phyloP scores from a whole-genome alignment of 2,329 filamentous ascomycete species.

The Hypoxylon sp. region DNA sequence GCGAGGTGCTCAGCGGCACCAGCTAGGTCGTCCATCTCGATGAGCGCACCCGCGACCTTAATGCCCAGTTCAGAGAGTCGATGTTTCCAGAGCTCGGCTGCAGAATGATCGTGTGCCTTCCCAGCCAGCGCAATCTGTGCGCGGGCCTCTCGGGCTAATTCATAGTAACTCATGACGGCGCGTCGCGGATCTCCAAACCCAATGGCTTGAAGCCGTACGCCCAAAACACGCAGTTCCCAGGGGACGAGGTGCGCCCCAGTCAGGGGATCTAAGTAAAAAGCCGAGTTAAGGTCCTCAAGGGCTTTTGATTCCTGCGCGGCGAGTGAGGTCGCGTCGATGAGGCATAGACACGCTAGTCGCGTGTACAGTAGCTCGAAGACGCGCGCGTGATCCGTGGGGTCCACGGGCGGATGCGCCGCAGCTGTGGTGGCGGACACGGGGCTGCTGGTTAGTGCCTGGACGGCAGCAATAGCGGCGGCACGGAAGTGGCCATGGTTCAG shows the following conservation, averaged over 20 bases:
- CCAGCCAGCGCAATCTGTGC: constrained; percentile 67
- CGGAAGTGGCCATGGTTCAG: constrained; percentile 83
- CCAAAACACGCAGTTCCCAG: constrained; percentile 87
- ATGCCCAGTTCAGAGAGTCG: constrained; percentile 83
- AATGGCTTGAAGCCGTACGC: constrained; percentile 86
- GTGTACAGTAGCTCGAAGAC: constrained; percentile 87
- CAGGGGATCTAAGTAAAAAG: constrained; percentile 69
- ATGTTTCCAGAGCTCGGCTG: constrained; percentile 76
- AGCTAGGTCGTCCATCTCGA: constrained; percentile 90
- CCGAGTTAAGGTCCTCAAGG: constrained; percentile 72
- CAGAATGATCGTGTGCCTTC: constrained; percentile 64
- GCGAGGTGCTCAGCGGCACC: constrained; percentile 82
- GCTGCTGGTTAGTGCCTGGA: constrained; percentile 70
- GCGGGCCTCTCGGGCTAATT: constrained; percentile 84
- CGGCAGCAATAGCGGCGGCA: constrained; percentile 78
- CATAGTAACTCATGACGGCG: constrained; percentile 91
- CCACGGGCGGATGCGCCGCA: constrained; percentile 54
- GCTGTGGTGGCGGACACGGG: constrained; percentile 57
- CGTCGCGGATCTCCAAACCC: constrained; percentile 88
- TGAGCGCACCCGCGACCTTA: constrained; percentile 74
- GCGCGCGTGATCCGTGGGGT: constrained; percentile 70
- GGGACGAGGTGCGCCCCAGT: constrained; percentile 78
- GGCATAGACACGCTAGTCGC: constrained; percentile 83
- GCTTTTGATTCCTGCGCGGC: constrained; percentile 77
- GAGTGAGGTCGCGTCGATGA: constrained; percentile 79